phyloP scores from a whole-genome alignment of 768 basidiomycete species.

The Macrolepiota dolichaula region DNA sequence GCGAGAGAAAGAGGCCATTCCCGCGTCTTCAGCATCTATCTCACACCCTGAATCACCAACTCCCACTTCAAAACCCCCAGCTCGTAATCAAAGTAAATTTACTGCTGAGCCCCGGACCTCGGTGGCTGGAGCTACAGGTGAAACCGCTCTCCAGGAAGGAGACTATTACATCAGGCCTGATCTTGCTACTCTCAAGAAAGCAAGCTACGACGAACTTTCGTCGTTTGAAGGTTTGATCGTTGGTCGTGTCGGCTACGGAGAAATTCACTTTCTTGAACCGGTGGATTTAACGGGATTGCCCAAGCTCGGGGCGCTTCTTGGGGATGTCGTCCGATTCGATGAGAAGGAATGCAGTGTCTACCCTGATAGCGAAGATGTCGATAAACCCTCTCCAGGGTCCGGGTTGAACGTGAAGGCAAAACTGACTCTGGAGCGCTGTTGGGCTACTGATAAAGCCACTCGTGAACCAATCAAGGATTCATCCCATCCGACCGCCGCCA shows the following conservation, averaged over 20 bases:
- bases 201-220: constrained; percentile 70
- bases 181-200: constrained; percentile 64
- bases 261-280: constrained; percentile 77
- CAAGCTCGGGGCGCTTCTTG: constrained; percentile 77
- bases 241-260: constrained; percentile 88
- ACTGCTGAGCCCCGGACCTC: constrained; percentile 30
- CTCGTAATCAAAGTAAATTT: constrained; percentile 33
- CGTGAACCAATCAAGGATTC: constrained; percentile 86
- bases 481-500: constrained; percentile 61
- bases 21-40: constrained; percentile 18
- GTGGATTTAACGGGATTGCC: constrained; percentile 85
- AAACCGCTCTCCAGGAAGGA: constrained; percentile 63
- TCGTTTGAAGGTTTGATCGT: constrained; percentile 77
- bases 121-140: constrained; percentile 21
- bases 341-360: constrained; percentile 94
- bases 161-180: constrained; percentile 92
- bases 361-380: constrained; percentile 81
- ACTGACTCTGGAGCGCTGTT: constrained; percentile 77
- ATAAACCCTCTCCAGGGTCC: constrained; percentile 78
- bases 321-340: constrained; percentile 84
- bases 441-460: constrained; percentile 88
- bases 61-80: constrained; percentile 21
- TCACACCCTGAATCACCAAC: constrained; percentile 5
- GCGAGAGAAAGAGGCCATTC: constrained; percentile 65
- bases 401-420: constrained; percentile 88